A percentile compares a stretch with the other conserved stretches of the same genome.
Conservation (phyloP, 2,329 filamentous ascomycete species). For the Ophiocordyceps camponoti-saundersi region DNA sequence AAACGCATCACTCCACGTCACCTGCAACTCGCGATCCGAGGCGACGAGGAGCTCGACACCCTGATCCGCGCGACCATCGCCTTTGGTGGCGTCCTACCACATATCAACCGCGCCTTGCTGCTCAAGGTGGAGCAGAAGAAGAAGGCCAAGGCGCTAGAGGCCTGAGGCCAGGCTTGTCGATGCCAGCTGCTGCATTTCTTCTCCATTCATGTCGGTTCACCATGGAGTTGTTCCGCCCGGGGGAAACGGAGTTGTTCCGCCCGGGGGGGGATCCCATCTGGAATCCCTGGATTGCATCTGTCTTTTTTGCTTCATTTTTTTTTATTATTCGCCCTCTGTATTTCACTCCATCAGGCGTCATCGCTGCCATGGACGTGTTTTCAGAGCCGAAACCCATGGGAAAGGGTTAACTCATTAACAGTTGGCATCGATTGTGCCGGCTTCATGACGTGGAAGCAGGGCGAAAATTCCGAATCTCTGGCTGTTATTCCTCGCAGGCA, state of each 20-base stretch:
- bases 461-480: not conserved
- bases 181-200: not conserved
- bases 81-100: constrained; percentile 92
- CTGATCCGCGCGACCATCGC: constrained; percentile 95
- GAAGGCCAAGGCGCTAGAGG: constrained; percentile 45
- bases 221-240: not conserved
- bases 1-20: constrained; percentile 99
- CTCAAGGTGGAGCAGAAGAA: constrained; percentile 98
- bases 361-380: not conserved
- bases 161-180: constrained; percentile 10
- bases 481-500: not conserved
- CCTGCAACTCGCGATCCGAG: constrained; percentile 91
- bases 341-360: not conserved
- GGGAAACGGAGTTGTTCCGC: too few species aligned
- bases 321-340: too few species aligned
- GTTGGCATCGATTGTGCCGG: not conserved
- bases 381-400: not conserved
- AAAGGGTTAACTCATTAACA: not conserved
- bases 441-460: not conserved
- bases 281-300: not conserved
- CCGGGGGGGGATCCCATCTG: too few species aligned
- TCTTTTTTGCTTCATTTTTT: not conserved
- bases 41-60: constrained; percentile 95
- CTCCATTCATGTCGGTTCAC: not conserved
- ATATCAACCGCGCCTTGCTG: constrained; percentile 94